A percentile compares a stretch with the other conserved stretches of the same genome.
Conservation (phyloP, 2,329 filamentous ascomycete genomes). For the Chaetomium sp. region DNA sequence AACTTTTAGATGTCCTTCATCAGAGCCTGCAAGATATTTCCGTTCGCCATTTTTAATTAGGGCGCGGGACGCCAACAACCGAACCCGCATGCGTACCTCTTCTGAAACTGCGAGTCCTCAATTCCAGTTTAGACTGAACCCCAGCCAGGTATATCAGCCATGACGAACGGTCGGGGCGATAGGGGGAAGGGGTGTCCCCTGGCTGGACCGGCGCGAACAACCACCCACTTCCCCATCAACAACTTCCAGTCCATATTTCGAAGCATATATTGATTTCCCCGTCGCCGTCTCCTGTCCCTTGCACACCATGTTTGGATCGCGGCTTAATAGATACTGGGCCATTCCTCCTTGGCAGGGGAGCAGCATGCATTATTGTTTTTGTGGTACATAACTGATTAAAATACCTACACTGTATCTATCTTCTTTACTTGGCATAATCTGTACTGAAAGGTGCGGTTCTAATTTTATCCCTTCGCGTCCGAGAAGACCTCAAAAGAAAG, state of each 20-base stretch:
- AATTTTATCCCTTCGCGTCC: background rate
- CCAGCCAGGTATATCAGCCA: background rate
- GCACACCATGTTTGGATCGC: constrained; percentile 9
- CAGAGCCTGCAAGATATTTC: background rate
- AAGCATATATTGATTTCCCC: constrained; percentile 2
- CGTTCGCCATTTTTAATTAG: constrained; percentile 9
- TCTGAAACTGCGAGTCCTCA: background rate
- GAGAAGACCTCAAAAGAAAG: background rate
- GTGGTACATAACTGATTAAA: constrained; percentile 22
- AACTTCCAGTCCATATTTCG: background rate
- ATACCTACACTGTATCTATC: constrained; percentile 16
- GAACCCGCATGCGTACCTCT: constrained; percentile 4
- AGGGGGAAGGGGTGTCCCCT: background rate
- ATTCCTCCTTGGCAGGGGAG: background rate
- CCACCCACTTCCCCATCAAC: background rate
- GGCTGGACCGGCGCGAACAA: constrained; percentile 4
- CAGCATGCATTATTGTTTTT: constrained; percentile 9
- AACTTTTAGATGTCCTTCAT: constrained; percentile 56
- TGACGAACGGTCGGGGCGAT: background rate
- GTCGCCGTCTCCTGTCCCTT: background rate
- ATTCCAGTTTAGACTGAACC: background rate
- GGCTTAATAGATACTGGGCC: constrained; percentile 17
- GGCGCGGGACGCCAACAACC: constrained; percentile 28
- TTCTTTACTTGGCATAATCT: background rate
- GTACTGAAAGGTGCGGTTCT: background rate